These are phyloP conservation scores for Calamus simplicifolius DNA, from an alignment of 176 grass and related monocot species.

Conservation along the genomic window DNA sequence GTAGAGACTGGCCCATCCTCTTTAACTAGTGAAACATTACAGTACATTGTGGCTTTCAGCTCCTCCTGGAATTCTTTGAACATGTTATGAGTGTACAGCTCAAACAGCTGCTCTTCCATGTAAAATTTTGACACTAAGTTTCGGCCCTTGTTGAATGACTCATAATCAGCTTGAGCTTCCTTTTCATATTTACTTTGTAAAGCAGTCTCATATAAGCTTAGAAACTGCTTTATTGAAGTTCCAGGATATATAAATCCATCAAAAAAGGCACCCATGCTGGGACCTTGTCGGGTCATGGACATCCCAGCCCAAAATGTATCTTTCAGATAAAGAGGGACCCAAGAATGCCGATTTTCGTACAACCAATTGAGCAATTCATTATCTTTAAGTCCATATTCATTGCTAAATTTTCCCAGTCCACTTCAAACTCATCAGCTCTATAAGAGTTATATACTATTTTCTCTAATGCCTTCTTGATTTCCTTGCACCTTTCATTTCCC, in stretches of 20 bases:
- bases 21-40: slow-evolving; percentile 69
- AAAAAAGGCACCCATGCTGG: slow-evolving; percentile 63
- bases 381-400: slow-evolving; percentile 62
- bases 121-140: slow-evolving; percentile 87
- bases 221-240: slow-evolving; percentile 95
- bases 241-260: slow-evolving; percentile 89
- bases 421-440: slow-evolving; percentile 58
- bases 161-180: slow-evolving; percentile 71
- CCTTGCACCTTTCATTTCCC: slow-evolving; percentile 64
- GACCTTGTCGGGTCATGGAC: slow-evolving; percentile 52
- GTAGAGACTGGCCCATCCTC: slow-evolving; percentile 38
- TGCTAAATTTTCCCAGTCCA: slow-evolving; percentile 61
- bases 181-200: slow-evolving; percentile 92
- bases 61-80: slow-evolving; percentile 97
- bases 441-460: slow-evolving; percentile 68
- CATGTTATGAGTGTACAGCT: slow-evolving; percentile 85
- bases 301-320: slow-evolving; percentile 55
- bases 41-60: slow-evolving; percentile 95
- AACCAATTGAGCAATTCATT: slow-evolving; percentile 75
- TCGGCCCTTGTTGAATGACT: slow-evolving; percentile 78
- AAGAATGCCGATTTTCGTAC: slow-evolving; percentile 65
- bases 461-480: slow-evolving; percentile 62
- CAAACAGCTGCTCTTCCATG: slow-evolving; percentile 91
- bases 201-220: slow-evolving; percentile 79
- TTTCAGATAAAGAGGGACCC: slow-evolving; percentile 36